Conservation (phyloP, 768 basidiomycete genomes). For the Coprinopsis strossmayeri region DNA sequence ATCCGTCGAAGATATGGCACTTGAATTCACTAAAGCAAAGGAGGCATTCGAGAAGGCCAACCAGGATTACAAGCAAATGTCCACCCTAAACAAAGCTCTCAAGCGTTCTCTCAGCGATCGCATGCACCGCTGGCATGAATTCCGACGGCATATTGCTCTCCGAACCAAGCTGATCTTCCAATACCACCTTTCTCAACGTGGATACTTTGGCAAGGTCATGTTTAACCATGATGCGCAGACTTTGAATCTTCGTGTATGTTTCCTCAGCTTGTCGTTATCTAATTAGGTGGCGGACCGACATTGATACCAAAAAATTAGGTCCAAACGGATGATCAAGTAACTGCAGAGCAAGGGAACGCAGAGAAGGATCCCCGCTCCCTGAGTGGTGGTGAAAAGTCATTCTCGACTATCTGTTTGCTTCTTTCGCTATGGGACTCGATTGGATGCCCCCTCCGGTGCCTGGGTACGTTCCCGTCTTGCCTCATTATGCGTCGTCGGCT, state of each 20-base stretch:
- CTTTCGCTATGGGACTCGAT: slow-evolving; percentile 96
- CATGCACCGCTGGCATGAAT: slow-evolving; percentile 67
- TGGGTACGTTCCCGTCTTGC: slow-evolving; percentile 43
- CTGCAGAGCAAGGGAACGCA: slow-evolving; percentile 49
- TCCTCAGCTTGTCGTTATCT: neutral
- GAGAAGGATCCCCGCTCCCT: slow-evolving; percentile 84
- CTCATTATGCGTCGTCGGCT: neutral
- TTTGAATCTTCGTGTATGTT: slow-evolving; percentile 54
- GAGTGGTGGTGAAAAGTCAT: slow-evolving; percentile 95
- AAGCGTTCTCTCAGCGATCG: neutral
- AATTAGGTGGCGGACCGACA: neutral
- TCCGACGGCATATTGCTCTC: slow-evolving; percentile 83
- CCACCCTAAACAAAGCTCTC: slow-evolving; percentile 56
- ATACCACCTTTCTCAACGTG: slow-evolving; percentile 76
- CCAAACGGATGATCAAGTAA: slow-evolving; percentile 70
- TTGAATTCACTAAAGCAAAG: slow-evolving; percentile 61
- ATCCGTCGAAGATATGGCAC: slow-evolving; percentile 69
- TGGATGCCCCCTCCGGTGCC: slow-evolving; percentile 87
- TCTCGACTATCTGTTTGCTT: slow-evolving; percentile 90
- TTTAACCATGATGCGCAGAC: slow-evolving; percentile 73
- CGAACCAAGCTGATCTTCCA: slow-evolving; percentile 81
- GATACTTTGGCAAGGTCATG: slow-evolving; percentile 82
- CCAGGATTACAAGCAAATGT: slow-evolving; percentile 57
- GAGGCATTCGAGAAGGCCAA: slow-evolving; percentile 53
- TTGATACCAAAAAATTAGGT: slow-evolving; percentile 35